Base-by-base conservation (phyloP, 495 filamentous ascomycete species). In the Bryoglossum gracile region DNA sequence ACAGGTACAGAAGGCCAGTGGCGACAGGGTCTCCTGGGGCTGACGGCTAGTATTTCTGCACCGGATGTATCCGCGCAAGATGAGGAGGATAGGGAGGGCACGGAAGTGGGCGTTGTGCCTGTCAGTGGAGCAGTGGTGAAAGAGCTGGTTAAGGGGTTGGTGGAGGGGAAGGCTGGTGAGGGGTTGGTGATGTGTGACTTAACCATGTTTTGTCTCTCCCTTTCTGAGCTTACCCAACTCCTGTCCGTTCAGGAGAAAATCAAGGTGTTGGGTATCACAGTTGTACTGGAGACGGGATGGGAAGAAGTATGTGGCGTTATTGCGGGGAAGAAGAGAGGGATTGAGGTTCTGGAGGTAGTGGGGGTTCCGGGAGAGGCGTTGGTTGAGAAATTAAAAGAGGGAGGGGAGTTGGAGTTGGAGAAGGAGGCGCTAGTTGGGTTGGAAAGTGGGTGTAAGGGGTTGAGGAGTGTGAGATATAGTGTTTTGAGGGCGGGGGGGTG, bases 1-100 rank as follows among this genome's bases (percentile, higher is more conserved):
- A 42, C 8, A 6, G 26, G 26, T 30, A 13, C 26, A 13, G 26
- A 30, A 6, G 26, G 26, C 6, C 14, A 22, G 8, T 4, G 14
- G 24, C 14, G 24, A 22, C 22, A 43, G 9, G 55, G 43, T 8
- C 21, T 55, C 51, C 13, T 49, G 2, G 56, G 38, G 9, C 22
- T 46, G 19, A 51, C 32, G 19, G 28, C 52, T 25, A n/a, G 43
- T 16, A 48, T 50, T 34, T 16, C 34, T 5, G 32, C 10, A 0
- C 36, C 48, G 6, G 51, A 49, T 18, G 50, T 39, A 1, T 35
- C 10, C 24, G 34, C 16, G 1, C 22, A 34, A 34, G 55, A 57
- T 57, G 50, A 45, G 35, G 55, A 57, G 28, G 55, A 57, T 48
- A 35, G 21, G 18, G 51, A 52, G 36, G 53, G 56, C 1, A 55